Conservation (phyloP, 306 rosid genomes). For the Castanospermum australe region DNA sequence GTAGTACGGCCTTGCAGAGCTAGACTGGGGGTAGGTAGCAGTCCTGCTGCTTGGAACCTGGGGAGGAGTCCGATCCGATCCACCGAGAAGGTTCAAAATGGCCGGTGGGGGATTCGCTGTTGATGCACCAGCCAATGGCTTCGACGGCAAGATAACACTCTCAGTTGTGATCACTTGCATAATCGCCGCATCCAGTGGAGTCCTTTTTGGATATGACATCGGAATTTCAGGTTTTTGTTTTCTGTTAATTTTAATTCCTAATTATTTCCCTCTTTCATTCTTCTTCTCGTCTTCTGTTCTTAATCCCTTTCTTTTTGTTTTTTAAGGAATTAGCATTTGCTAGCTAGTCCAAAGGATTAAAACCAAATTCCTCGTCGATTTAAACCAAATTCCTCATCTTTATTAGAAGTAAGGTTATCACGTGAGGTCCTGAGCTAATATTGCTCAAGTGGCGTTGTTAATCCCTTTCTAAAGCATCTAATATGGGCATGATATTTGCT, state of each 20-base stretch:
- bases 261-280: not conserved
- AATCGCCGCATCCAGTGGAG: conserved; percentile 65
- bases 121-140: not conserved
- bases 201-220: conserved; percentile 63
- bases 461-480: not conserved
- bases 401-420: no score
- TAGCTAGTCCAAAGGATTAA: no score
- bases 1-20: no score
- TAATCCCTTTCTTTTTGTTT: no score
- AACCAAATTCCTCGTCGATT: no score
- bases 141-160: conserved; percentile 43
- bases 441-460: no score
- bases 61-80: not conserved
- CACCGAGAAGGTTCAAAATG: conserved; percentile 27
- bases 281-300: not conserved
- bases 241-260: not conserved
- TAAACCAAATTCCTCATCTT: no score
- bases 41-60: not conserved
- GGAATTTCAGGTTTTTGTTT: conserved; percentile 57
- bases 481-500: not conserved
- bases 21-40: no score
- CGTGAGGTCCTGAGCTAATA: no score
- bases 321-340: no score
- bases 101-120: conserved; percentile 36
- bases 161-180: conserved; percentile 53